Conservation (phyloP, 2,329 filamentous ascomycete species). For the Zymoseptoria passerinii region DNA sequence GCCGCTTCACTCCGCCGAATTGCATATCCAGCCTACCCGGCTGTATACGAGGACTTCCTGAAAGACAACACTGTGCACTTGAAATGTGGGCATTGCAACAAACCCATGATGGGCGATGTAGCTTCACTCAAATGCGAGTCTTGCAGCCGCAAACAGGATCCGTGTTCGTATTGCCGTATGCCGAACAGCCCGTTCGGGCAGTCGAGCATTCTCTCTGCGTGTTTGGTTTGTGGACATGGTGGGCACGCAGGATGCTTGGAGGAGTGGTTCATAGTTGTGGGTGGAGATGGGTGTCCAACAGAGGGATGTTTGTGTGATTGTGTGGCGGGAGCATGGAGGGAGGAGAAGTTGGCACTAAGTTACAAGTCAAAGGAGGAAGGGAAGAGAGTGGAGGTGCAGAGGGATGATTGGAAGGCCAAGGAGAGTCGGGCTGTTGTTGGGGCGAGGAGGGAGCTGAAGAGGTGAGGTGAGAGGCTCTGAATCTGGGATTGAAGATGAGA, state of each 20-base stretch:
- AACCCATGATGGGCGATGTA: conserved; percentile 40
- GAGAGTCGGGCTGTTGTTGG: conserved; percentile 38
- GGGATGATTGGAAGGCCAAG: conserved; percentile 35
- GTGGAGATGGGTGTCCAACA: conserved; percentile 50
- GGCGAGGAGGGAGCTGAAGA: conserved; percentile 22
- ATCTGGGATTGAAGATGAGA: too few species aligned
- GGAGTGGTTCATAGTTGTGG: conserved; percentile 46
- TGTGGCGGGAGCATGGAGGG: conserved; percentile 9
- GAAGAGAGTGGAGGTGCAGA: conserved; percentile 29
- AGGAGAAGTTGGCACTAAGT: conserved; percentile 9
- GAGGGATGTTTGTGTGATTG: conserved; percentile 55
- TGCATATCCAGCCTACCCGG: conserved; percentile 47
- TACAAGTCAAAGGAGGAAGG: conserved; percentile 31
- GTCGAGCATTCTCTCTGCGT: conserved; percentile 34
- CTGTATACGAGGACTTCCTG: conserved; percentile 49
- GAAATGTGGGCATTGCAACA: conserved; percentile 49
- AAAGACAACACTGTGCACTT: conserved; percentile 48
- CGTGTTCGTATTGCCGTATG: conserved; percentile 39
- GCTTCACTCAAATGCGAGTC: conserved; percentile 45
- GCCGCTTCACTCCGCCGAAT: conserved; percentile 50
- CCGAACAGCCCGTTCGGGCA: conserved; percentile 31
- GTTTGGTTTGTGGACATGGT: conserved; percentile 53
- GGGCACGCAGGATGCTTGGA: conserved; percentile 51
- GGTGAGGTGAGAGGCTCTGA: background rate
- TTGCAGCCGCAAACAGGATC: conserved; percentile 37